These are phyloP conservation scores for Tagetes patula DNA, from an alignment of 129 eudicot species.

Conservation along the genomic window DNA sequence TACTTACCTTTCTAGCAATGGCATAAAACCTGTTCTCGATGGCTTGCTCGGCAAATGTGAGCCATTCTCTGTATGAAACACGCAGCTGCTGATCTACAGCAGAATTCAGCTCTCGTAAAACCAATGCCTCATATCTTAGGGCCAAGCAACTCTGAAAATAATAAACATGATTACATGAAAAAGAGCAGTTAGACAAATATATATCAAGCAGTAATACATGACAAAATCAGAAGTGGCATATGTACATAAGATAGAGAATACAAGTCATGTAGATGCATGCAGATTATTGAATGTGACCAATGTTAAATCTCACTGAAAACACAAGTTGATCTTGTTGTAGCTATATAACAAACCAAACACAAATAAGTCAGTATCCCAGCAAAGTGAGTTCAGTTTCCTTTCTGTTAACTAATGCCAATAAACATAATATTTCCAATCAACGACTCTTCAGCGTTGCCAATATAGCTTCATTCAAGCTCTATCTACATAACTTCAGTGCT, in stretches of 20 bases:
- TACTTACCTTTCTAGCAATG: conserved; percentile 61
- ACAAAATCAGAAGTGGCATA: conserved; percentile 15
- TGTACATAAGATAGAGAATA: not conserved
- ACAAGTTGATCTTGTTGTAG: conserved; percentile 10
- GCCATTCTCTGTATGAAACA: conserved; percentile 68
- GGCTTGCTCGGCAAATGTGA: conserved; percentile 71
- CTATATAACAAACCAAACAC: conserved; percentile 1
- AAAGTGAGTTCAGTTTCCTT: not conserved
- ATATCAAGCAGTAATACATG: not conserved
- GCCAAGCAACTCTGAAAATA: conserved; percentile 74
- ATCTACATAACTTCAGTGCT: conserved; percentile 5
- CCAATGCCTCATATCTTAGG: conserved; percentile 82
- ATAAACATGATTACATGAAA: not conserved
- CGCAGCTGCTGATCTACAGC: conserved; percentile 42
- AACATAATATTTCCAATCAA: not conserved
- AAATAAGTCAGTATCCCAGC: not conserved
- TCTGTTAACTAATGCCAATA: not conserved
- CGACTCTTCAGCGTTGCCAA: conserved; percentile 1
- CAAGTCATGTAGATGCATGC: conserved; percentile 1
- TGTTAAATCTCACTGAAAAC: not conserved
- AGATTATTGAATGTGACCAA: not conserved
- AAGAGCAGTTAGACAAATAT: not conserved
- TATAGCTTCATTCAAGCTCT: conserved; percentile 23
- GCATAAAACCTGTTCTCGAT: conserved; percentile 58
- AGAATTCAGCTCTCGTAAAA: conserved; percentile 57